Base-by-base conservation (phyloP, 1,284 basidiomycete genomes). In the Schizopora paradoxa region DNA sequence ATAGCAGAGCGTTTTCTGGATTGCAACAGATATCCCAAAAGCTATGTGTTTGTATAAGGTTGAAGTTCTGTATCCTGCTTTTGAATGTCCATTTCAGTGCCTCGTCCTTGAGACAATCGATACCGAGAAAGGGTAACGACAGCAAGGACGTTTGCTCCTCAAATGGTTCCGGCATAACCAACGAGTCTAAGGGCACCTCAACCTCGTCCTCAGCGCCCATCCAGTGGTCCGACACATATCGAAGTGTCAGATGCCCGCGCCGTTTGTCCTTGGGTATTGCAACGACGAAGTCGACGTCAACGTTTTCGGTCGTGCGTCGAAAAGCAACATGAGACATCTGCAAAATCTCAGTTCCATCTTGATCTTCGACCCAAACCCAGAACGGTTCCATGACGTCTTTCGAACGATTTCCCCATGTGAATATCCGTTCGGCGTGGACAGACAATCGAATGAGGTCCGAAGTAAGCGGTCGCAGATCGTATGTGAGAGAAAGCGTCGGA, bases 331-430 rank as follows among this genome's bases (percentile, higher is more conserved):
- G 82, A 1, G 82, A 70, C 53, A 88, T 76, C 59, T 96, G 91
- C n/a, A 95, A 73, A 56, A 99, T 96, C 31, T 79, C 76, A 14
- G 76, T 58, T 6, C 83, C 86, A 35, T 87, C 76, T 26, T 86
- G 74, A 58, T 95, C 91, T 66, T 99, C 93, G 5, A 97, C 71
- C 95, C 96, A 99, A 39, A 99, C 66, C 81, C 92, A 96, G 67
- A 99, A 97, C 1, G 91, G 86, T 63, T 99, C 91, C 0, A 73
- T 69, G 3, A 68, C 70, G 1, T 87, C 89, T 54, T 96, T 93
- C 3, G 85, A 58, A 60, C 80, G 86, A 23, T 71, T 60, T 56
- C 74, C 88, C 96, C 96, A 99, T n/a, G 75, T 77, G 61, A 99
- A 99, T 6, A 73, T 66, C 18, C 81, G 79, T 16, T 67, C 68